Percentiles rank a stretch among this genome's conserved stretches.
Evolutionary conservation across 2,329 filamentous ascomycete genomes (phyloP).

Genomic region (Stromatinia cepivora): DNA sequence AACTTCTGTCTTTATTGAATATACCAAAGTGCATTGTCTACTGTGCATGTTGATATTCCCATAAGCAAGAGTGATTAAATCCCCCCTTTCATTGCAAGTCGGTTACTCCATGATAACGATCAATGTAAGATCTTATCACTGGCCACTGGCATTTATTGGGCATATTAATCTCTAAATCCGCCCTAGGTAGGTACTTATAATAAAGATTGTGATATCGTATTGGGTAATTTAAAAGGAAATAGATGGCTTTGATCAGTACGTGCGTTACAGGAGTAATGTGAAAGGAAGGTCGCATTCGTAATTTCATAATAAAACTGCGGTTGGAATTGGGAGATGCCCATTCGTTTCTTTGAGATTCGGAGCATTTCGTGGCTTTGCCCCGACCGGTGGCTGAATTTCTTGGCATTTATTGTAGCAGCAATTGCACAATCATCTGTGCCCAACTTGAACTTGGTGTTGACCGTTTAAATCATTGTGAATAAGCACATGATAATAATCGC

Average conservation of each 20-base stretch:
- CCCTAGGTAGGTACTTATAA: too few species aligned
- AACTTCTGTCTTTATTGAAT: slow-evolving; percentile 1
- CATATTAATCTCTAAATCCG: not conserved
- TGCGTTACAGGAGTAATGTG: slow-evolving; percentile 10
- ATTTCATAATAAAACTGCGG: not conserved
- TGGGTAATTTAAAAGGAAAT: not conserved
- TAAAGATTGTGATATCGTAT: not conserved
- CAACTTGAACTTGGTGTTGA: not conserved
- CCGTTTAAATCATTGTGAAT: slow-evolving; percentile 11
- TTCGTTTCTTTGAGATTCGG: slow-evolving; percentile 15
- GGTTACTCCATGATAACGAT: not conserved
- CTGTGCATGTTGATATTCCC: not conserved
- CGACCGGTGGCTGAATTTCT: slow-evolving; percentile 11
- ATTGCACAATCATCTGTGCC: slow-evolving; percentile 9
- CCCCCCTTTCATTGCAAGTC: not conserved
- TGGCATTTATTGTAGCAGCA: not conserved
- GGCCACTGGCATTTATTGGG: not conserved
- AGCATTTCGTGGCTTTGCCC: slow-evolving; percentile 15
- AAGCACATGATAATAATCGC: slow-evolving; percentile 10
- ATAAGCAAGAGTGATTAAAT: not conserved
- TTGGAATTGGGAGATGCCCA: slow-evolving; percentile 5
- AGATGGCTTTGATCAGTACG: not conserved
- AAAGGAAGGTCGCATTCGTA: slow-evolving; percentile 10
- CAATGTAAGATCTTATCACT: not conserved
- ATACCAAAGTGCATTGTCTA: not conserved